A percentile compares a stretch with the other conserved stretches of the same genome.
Evolutionary conservation across 495 filamentous ascomycete species (phyloP).

Genomic region (Xylaria longipes): DNA sequence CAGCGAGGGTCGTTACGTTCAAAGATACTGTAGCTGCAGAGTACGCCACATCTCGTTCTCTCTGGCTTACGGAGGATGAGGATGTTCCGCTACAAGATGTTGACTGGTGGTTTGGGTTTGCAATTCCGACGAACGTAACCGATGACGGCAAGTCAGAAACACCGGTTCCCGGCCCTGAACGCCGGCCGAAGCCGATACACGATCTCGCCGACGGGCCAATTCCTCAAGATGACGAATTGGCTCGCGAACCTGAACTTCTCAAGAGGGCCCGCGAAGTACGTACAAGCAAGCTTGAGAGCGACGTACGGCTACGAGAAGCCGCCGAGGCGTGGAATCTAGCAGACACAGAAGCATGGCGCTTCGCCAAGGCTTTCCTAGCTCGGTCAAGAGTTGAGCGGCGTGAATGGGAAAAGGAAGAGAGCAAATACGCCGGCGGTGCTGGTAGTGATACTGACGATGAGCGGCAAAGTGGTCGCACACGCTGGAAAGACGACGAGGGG

Average conservation of each 20-base stretch:
- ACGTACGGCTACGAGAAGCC: slow-evolving; percentile 60
- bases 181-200: slow-evolving; percentile 42
- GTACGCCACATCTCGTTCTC: slow-evolving; percentile 58
- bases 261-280: slow-evolving; percentile 62
- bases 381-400: slow-evolving; percentile 63
- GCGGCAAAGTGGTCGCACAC: slow-evolving; percentile 33
- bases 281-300: slow-evolving; percentile 46
- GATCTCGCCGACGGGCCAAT: slow-evolving; percentile 55
- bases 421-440: slow-evolving; percentile 63
- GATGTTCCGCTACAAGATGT: slow-evolving; percentile 65
- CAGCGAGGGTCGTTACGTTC: slow-evolving; percentile 70
- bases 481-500: slow-evolving; percentile 40
- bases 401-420: slow-evolving; percentile 76
- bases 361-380: slow-evolving; percentile 75
- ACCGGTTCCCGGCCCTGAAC: slow-evolving; percentile 53
- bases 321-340: slow-evolving; percentile 93
- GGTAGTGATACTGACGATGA: slow-evolving; percentile 45
- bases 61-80: slow-evolving; percentile 84
- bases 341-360: slow-evolving; percentile 92
- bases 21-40: slow-evolving; percentile 82
- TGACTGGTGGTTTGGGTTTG: slow-evolving; percentile 91
- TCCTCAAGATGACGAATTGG: slow-evolving; percentile 55
- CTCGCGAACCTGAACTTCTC: slow-evolving; percentile 67
- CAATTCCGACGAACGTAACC: slow-evolving; percentile 64
- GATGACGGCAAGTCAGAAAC: slow-evolving; percentile 60